Percentiles rank a stretch among this genome's conserved stretches.
Evolutionary conservation across 2,329 filamentous ascomycete species (phyloP).

Genomic region (Pyricularia pennisetigena): DNA sequence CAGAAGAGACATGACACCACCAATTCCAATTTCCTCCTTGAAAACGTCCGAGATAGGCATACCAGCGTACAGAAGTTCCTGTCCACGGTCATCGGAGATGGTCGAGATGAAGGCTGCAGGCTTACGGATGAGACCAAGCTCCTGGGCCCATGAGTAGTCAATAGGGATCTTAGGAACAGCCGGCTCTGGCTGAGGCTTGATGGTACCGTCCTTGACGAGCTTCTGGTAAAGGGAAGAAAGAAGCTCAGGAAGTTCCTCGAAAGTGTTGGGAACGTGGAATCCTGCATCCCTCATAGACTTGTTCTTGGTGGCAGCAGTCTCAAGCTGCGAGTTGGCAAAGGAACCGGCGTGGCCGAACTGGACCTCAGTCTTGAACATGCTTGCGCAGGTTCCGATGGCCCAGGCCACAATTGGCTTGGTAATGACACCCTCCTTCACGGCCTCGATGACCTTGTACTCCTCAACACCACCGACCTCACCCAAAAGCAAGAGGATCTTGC

Average conservation of each 20-base stretch:
- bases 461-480: constrained; percentile 99
- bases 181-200: constrained; percentile 81
- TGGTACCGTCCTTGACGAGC: constrained; percentile 74
- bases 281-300: constrained; percentile 91
- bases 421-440: constrained; percentile 86
- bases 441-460: constrained; percentile 99
- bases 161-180: constrained; percentile 98
- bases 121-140: constrained; percentile 98
- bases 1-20: constrained; percentile 98
- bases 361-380: constrained; percentile 99
- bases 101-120: constrained; percentile 99
- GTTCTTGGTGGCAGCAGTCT: constrained; percentile 96
- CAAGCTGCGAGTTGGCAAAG: constrained; percentile 98
- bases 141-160: constrained; percentile 99
- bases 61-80: constrained; percentile 96
- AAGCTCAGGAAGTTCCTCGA: constrained; percentile 80
- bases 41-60: constrained; percentile 99
- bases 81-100: constrained; percentile 98
- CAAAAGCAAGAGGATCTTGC: constrained; percentile 92
- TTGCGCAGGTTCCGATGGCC: constrained; percentile 98
- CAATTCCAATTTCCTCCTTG: constrained; percentile 96
- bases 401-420: constrained; percentile 98
- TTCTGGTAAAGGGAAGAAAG: constrained; percentile 80
- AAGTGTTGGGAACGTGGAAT: constrained; percentile 89
- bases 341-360: constrained; percentile 98